Percentiles rank a stretch among this genome's conserved stretches.
Evolutionary conservation across 2,329 filamentous ascomycete genomes (phyloP).

Genomic region (Apiospora phragmitis): DNA sequence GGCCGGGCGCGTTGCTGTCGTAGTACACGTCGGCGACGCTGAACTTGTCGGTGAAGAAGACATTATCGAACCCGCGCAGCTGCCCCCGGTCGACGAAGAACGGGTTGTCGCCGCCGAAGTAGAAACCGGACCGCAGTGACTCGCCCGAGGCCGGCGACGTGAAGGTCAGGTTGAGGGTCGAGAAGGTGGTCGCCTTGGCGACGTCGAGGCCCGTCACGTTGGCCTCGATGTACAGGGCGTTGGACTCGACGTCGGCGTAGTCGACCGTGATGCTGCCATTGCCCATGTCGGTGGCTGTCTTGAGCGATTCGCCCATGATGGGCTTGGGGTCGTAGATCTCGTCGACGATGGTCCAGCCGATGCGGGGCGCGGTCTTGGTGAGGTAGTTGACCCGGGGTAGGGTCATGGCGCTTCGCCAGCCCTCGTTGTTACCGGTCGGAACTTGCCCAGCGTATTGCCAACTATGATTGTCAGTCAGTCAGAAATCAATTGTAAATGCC

Average conservation of each 20-base stretch:
- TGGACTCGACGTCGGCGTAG: slow-evolving; percentile 49
- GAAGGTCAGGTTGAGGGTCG: slow-evolving; percentile 53
- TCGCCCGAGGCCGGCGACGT: slow-evolving; percentile 49
- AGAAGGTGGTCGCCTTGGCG: slow-evolving; percentile 21
- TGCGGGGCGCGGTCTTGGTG: slow-evolving; percentile 44
- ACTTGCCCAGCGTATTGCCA: slow-evolving; percentile 59
- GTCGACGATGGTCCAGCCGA: slow-evolving; percentile 53
- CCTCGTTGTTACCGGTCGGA: slow-evolving; percentile 52
- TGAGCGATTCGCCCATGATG: slow-evolving; percentile 45
- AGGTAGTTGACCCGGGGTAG: slow-evolving; percentile 54
- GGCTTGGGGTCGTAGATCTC: slow-evolving; percentile 49
- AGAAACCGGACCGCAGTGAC: slow-evolving; percentile 49
- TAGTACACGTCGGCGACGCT: slow-evolving; percentile 28
- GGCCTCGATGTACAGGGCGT: slow-evolving; percentile 54
- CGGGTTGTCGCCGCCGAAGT: slow-evolving; percentile 46
- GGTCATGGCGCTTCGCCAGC: slow-evolving; percentile 54
- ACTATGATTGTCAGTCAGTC: slow-evolving; percentile 25
- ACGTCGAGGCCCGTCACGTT: slow-evolving; percentile 41
- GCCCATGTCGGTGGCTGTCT: slow-evolving; percentile 45
- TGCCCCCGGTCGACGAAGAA: slow-evolving; percentile 53
- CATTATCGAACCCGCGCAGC: slow-evolving; percentile 50
- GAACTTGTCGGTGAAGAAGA: slow-evolving; percentile 58
- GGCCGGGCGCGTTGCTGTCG: slow-evolving; percentile 10
- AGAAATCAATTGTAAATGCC: too few species aligned
- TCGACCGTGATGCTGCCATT: slow-evolving; percentile 51